phyloP scores from a whole-genome alignment of 2,329 filamentous ascomycete species.

The Lojkania enalia region DNA sequence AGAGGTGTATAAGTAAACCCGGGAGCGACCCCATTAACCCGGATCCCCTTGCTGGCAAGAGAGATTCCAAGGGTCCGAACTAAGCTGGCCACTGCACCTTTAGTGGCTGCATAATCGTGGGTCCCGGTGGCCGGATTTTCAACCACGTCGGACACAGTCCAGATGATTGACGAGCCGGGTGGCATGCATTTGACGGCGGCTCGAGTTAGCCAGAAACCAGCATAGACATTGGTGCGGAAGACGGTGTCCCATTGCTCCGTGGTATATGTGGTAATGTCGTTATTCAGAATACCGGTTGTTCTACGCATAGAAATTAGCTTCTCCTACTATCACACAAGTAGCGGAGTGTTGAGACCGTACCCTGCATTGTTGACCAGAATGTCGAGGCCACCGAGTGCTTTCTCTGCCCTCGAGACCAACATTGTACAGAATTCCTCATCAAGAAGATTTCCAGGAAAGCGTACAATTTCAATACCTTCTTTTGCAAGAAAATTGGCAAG shows the following conservation, averaged over 20 bases:
- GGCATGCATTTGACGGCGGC: constrained; percentile 10
- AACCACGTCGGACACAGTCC: constrained; percentile 11
- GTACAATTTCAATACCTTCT: constrained; percentile 10
- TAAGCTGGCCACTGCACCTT: constrained; percentile 10
- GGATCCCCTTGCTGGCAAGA: constrained; percentile 7
- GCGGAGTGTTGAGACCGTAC: constrained; percentile 5
- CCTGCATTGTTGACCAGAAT: constrained; percentile 16
- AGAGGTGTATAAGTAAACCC: constrained; percentile 11
- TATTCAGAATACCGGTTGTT: constrained; percentile 1
- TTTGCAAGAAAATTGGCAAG: constrained; percentile 8
- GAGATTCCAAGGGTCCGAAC: constrained; percentile 7
- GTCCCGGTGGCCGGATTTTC: background rate
- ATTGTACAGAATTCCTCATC: constrained; percentile 11
- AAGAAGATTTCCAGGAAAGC: constrained; percentile 11
- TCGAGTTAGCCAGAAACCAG: constrained; percentile 10
- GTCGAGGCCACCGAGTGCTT: constrained; percentile 10
- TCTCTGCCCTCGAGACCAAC: constrained; percentile 5
- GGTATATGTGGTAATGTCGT: constrained; percentile 11
- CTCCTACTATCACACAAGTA: background rate
- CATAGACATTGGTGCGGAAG: constrained; percentile 13
- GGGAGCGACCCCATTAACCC: constrained; percentile 11
- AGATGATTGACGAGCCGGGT: constrained; percentile 11
- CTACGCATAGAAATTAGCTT: constrained; percentile 1
- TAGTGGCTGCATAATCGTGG: constrained; percentile 11
- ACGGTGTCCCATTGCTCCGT: constrained; percentile 3